These are phyloP conservation scores for Teratosphaeria epicoccoides DNA, from an alignment of 2,329 filamentous ascomycete species.

Conservation along the genomic window DNA sequence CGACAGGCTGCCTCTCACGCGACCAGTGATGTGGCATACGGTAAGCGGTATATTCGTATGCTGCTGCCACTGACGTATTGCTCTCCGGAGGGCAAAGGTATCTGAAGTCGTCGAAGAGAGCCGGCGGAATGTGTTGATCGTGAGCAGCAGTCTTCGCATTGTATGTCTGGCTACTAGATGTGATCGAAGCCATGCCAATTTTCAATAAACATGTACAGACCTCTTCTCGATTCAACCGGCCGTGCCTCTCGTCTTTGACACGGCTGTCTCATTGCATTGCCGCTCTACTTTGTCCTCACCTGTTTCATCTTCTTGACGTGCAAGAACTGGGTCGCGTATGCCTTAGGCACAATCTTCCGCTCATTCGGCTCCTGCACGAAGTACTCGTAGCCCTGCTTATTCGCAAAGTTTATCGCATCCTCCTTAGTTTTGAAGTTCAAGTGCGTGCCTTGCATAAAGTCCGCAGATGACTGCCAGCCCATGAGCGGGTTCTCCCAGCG, in stretches of 20 bases:
- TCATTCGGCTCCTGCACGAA: constrained; percentile 95
- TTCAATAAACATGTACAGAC: background rate
- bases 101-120: too few relatives aligned
- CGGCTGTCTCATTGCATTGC: too few relatives aligned
- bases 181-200: too few relatives aligned
- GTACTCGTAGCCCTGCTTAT: constrained; percentile 99
- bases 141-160: too few relatives aligned
- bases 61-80: too few relatives aligned
- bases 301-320: constrained; percentile 80
- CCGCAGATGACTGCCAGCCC: constrained; percentile 94
- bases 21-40: too few relatives aligned
- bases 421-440: constrained; percentile 88
- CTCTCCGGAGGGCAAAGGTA: too few relatives aligned
- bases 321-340: constrained; percentile 93
- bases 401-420: constrained; percentile 85
- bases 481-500: constrained; percentile 98
- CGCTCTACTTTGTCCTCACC: constrained; percentile 64
- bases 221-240: background rate
- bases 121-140: too few relatives aligned
- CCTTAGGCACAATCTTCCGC: constrained; percentile 77
- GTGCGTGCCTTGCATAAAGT: constrained; percentile 89
- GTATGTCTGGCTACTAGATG: too few relatives aligned
- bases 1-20: too few relatives aligned
- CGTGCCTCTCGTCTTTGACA: background rate
- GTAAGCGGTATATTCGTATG: too few relatives aligned